Evolutionary conservation across 371 early-diverging fungal genomes (phyloP), one percentile per base, ranked within the genome.

Genomic region (Apophysomyces ossiformis): DNA sequence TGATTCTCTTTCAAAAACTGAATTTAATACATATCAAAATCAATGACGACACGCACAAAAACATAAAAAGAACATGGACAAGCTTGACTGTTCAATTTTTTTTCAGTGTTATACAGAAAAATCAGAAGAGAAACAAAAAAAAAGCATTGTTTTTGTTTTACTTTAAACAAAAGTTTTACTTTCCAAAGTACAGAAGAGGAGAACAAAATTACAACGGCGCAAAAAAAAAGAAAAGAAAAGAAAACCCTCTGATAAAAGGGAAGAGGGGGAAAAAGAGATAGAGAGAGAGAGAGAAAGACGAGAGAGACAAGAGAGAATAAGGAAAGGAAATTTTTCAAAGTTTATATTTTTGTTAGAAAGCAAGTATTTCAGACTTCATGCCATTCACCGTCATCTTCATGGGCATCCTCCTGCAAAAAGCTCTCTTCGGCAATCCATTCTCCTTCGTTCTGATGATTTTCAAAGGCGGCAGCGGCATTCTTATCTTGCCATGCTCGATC

Each of bases 361-460:
- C 32, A 26, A 26, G 2, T 26, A 26, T 26, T 26, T 26, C 32
- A 26, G 32, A 16, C 6, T 21, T 50, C 18, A 18, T 21, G 21
- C 21, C 21, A 50, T 16, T 16, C 21, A 41, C 11, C 8, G 41
- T 41, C 41, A 1, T 38, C 60, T 21, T 67, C 56, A 16, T 13
- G 16, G 39, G 58, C 65, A 1, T 64, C 13, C 12, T 65, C 44
- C 46, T 16, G 37, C 37, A 26, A 26, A 26, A 26, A 26, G 32
- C 32, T 26, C n/a, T 66, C 66, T 59, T 71, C 65, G 5, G 68
- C 65, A 39, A 67, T 44, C 57, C 66, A 62, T 56, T 63, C 69
- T 57, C 58, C 21, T 32, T 50, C 50, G 54, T 71, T 68, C 41
- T 58, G 58, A 37, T 70, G 67, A 18, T 59, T 26, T 12, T 61